Evolutionary conservation across 768 basidiomycete genomes (phyloP).

Genomic region (Agrocybe pediades): DNA sequence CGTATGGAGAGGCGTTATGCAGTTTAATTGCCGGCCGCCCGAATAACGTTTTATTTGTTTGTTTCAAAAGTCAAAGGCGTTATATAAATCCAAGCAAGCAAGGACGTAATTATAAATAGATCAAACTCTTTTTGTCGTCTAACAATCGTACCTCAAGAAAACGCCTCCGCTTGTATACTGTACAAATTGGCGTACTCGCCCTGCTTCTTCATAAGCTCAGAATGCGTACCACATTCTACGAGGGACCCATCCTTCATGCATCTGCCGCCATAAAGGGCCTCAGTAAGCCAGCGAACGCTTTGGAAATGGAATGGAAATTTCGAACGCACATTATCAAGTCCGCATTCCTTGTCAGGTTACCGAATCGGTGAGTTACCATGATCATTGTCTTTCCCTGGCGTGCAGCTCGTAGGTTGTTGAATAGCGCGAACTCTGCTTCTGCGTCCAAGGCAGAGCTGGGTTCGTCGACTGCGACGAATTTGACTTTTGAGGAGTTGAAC

Average conservation of each 20-base stretch:
- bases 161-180: constrained; percentile 37
- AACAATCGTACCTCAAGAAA: constrained; percentile 12
- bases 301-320: not conserved
- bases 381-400: constrained; percentile 55
- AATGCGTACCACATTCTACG: constrained; percentile 43
- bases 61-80: too few relatives aligned
- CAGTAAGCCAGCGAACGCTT: not conserved
- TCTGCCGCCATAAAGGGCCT: constrained; percentile 21
- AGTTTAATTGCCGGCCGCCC: too few relatives aligned
- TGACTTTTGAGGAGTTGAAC: constrained; percentile 37
- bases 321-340: constrained; percentile 52
- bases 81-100: too few relatives aligned
- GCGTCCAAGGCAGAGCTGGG: constrained; percentile 61
- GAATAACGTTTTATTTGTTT: too few relatives aligned
- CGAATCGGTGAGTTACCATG: constrained; percentile 58
- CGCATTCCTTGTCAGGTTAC: constrained; percentile 47
- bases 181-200: constrained; percentile 46
- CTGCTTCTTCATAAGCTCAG: constrained; percentile 31
- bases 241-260: constrained; percentile 46
- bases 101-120: not conserved
- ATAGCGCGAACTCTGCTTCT: constrained; percentile 49
- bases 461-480: constrained; percentile 58
- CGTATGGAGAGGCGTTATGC: too few relatives aligned
- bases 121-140: not conserved
- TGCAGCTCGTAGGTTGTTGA: constrained; percentile 35